Evolutionary conservation across 108 stramenopile species (phyloP), one percentile per base, ranked within the genome.

Genomic region (Pseudonitzschia multistriata): DNA sequence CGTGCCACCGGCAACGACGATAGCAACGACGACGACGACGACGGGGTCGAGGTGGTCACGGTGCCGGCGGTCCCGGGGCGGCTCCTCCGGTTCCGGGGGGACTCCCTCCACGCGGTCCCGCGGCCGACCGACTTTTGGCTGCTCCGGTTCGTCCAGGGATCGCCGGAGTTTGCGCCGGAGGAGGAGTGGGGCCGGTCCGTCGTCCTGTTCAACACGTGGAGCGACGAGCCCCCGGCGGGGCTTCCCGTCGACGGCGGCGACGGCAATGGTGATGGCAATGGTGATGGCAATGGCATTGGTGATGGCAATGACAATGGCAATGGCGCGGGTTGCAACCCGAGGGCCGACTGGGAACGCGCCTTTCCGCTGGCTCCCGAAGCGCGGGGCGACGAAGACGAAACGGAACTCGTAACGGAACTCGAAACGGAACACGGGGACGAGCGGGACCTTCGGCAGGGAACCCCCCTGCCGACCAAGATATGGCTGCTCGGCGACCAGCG

Each of bases 161-260:
- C 80, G 13, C 60, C 83, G 19, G 39, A 70, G 5, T 83, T 62
- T 48, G 73, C 40, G 30, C 67, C 74, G 0, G 79, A 77, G 35
- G 76, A 82, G 54, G 49, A 73, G 25, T 91, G 76, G 80, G 90
- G 85, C 25, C 68, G 90, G 65, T 85, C 84, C 67, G 91, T 92
- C 14, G 73, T 92, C 25, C 67, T 92, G 35, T 92, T 92, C 83
- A 92, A 92, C 67, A 75, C 83, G 17, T 92, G 91, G 91, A 74
- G 67, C 21, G 81, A 81, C 21, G 81, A 81, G 34, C 76, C 88
- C 17, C 88, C 88, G 28, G 55, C 77, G n/a, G 76, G 81, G 62
- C 81, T 89, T n/a, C 76, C 77, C 1, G 52, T 66, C 29, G 62
- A 74, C 19, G 15, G 17, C n/a, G 63, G 3, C 35, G 17, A 42